Conservation (phyloP, 78 protist species). For the Dictyostelium citrinum region DNA sequence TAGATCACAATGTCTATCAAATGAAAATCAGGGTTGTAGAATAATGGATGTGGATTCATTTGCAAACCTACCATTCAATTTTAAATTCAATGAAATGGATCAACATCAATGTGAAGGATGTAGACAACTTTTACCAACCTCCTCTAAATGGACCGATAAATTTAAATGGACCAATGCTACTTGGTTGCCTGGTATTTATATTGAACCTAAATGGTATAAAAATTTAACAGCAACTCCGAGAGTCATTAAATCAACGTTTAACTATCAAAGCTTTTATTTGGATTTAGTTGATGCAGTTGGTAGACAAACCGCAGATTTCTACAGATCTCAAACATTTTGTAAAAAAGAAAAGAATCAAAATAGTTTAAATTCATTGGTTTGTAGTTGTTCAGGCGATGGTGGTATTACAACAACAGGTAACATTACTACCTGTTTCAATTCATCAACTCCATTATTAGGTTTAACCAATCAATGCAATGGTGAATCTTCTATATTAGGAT, state of each 20-base stretch:
- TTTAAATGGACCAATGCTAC: conserved; percentile 9
- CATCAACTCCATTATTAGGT: not conserved
- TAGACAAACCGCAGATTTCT: not conserved
- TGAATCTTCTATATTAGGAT: not conserved
- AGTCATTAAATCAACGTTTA: not conserved
- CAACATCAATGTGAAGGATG: not conserved
- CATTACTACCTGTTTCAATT: not conserved
- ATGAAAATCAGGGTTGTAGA: not conserved
- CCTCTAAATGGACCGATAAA: conserved; percentile 7
- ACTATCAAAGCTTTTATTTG: not conserved
- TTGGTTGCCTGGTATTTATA: conserved; percentile 10
- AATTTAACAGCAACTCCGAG: not conserved
- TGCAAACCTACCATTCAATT: not conserved
- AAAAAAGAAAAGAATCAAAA: conserved; percentile 35
- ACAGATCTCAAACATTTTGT: conserved; percentile 34
- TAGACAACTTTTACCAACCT: not conserved
- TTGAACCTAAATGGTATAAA: not conserved
- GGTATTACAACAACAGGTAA: not conserved
- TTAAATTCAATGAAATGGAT: conserved; percentile 4
- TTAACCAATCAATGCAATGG: not conserved
- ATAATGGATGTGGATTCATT: not conserved
- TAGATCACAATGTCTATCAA: not conserved
- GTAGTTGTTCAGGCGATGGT: conserved; percentile 19
- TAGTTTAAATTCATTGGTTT: conserved; percentile 2
- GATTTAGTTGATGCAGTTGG: not conserved